phyloP scores from a whole-genome alignment of 1,284 basidiomycete species.

The Irpex rosettiformis region DNA sequence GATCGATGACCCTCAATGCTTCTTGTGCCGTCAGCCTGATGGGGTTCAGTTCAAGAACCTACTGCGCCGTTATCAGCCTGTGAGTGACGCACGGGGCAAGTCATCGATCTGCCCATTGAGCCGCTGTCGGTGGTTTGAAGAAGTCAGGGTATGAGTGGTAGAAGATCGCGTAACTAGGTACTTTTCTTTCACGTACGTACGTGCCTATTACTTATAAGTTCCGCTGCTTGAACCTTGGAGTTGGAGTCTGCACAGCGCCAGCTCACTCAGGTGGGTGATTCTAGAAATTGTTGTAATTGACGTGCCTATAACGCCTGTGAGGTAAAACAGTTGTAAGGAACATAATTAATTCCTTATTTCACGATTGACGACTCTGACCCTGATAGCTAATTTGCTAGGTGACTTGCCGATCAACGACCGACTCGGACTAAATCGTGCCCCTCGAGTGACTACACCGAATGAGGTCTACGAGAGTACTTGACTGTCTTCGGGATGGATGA shows the following conservation, averaged over 20 bases:
- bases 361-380: constrained; percentile 8
- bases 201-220: not conserved
- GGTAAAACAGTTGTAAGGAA: not conserved
- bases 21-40: not conserved
- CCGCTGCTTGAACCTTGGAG: not conserved
- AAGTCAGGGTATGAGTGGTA: not conserved
- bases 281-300: no score
- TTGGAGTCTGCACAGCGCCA: no score
- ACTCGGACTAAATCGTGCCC: not conserved
- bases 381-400: constrained; percentile 15
- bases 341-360: not conserved
- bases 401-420: not conserved
- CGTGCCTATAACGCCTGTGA: not conserved
- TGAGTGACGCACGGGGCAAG: no score
- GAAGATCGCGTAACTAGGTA: not conserved
- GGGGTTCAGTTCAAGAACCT: no score
- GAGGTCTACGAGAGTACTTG: no score
- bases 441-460: no score
- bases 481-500: no score
- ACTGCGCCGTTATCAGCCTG: no score
- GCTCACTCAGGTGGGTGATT: no score
- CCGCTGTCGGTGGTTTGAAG: not conserved
- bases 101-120: not conserved
- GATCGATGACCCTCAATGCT: not conserved
- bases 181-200: not conserved